phyloP scores from a whole-genome alignment of 106 monocot genomes.

The Cymbidium sinense region DNA sequence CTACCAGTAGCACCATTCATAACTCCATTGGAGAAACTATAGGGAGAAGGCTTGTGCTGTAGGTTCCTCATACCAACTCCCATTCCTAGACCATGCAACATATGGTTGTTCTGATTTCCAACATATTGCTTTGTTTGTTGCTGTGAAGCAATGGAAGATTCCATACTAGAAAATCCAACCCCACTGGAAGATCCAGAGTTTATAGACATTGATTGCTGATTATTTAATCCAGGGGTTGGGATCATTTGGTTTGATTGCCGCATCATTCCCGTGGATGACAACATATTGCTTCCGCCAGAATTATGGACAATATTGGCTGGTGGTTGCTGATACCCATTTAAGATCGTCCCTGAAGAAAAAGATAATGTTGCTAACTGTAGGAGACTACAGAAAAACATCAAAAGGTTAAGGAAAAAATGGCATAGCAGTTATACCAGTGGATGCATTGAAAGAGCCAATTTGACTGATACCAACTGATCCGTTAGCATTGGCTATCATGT shows the following conservation, averaged over 20 bases:
- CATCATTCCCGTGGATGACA: constrained; percentile 37
- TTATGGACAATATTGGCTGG: constrained; percentile 36
- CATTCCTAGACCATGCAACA: constrained; percentile 45
- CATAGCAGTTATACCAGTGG: constrained; percentile 23
- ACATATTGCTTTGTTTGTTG: constrained; percentile 58
- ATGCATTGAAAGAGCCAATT: constrained; percentile 26
- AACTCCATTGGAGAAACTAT: constrained; percentile 60
- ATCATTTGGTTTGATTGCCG: constrained; percentile 79
- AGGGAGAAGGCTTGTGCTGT: constrained; percentile 45
- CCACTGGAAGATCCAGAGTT: constrained; percentile 46
- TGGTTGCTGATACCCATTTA: constrained; percentile 54
- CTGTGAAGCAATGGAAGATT: constrained; percentile 40
- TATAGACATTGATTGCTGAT: constrained; percentile 35
- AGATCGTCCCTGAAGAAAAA: constrained; percentile 30
- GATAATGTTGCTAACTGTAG: constrained; percentile 6
- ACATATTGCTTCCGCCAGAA: constrained; percentile 32
- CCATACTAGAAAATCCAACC: constrained; percentile 37
- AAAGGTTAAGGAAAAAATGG: neutral
- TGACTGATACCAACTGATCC: constrained; percentile 21
- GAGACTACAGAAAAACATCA: neutral
- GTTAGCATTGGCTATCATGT: constrained; percentile 31
- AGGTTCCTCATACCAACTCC: constrained; percentile 45
- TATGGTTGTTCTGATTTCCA: constrained; percentile 49
- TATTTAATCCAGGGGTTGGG: constrained; percentile 86
- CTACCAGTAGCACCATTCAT: constrained; percentile 39